Conservation (phyloP, 495 filamentous ascomycete genomes). For the Rusavskia elegans region DNA sequence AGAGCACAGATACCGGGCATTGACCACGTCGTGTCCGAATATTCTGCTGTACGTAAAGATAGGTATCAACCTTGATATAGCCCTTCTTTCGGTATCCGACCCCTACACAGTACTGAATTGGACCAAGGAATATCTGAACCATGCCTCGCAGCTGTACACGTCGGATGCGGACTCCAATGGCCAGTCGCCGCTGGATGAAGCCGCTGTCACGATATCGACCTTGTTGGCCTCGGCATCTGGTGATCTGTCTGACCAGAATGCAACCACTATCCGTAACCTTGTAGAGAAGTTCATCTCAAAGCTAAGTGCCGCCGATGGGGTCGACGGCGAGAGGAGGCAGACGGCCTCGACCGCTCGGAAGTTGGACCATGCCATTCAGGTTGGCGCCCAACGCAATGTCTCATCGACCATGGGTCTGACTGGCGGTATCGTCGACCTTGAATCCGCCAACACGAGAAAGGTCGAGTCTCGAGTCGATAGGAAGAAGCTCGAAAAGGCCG, state of each 20-base stretch:
- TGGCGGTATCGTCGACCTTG: slow-evolving; percentile 72
- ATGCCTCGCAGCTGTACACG: slow-evolving; percentile 72
- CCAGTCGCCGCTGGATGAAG: slow-evolving; percentile 66
- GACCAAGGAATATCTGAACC: slow-evolving; percentile 65
- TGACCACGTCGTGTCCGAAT: slow-evolving; percentile 78
- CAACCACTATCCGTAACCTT: slow-evolving; percentile 60
- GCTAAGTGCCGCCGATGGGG: slow-evolving; percentile 57
- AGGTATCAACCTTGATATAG: too few species aligned
- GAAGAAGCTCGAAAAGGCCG: slow-evolving; percentile 99
- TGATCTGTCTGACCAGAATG: slow-evolving; percentile 50
- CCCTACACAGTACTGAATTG: neutral
- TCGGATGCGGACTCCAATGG: slow-evolving; percentile 54
- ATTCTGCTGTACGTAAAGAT: slow-evolving; percentile 45
- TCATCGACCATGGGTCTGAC: slow-evolving; percentile 87
- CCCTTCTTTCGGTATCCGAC: too few species aligned
- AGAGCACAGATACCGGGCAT: slow-evolving; percentile 70
- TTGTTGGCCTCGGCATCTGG: slow-evolving; percentile 85
- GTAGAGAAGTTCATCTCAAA: slow-evolving; percentile 84
- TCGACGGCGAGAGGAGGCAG: slow-evolving; percentile 50
- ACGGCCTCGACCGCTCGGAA: slow-evolving; percentile 62
- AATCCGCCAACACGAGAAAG: slow-evolving; percentile 81
- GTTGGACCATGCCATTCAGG: slow-evolving; percentile 89
- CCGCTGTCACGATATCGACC: slow-evolving; percentile 65
- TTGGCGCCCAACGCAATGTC: slow-evolving; percentile 84
- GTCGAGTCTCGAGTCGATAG: slow-evolving; percentile 93